Evolutionary conservation across 345 rosid species (phyloP), one percentile per base, ranked within the genome.

Genomic region (Populus deltoides): DNA sequence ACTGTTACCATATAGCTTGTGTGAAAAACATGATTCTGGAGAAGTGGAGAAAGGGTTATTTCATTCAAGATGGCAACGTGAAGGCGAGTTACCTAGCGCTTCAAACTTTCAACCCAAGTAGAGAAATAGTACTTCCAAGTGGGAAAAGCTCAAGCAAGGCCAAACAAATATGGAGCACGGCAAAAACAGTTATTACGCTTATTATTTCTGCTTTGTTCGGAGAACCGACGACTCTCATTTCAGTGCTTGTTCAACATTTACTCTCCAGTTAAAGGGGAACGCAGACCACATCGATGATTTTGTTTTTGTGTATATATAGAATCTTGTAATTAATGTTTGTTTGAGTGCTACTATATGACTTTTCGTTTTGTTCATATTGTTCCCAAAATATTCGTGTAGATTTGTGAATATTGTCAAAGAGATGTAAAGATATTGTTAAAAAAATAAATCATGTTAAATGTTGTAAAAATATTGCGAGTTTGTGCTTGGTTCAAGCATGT

Each of bases 1-100:
- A 66, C 38, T 67, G 78, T 38, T 76, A 67, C 43, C 78, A 76
- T n/a, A 33, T 76, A 18, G 72, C 78, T 2, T 76, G 78, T 68
- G 62, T 67, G 38, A 76, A 67, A 20, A 66, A 76, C 3, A 47
- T 53, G 11, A 0, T 49, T 13, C 4, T 67, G n/a, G 35, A 38
- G 51, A 66, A 16, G 9, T 76, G 78, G 72, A 51, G 1, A 31
- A 51, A 12, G 1, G 66, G 15, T 22, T 59, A 4, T 59, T 59
- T 59, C 63, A 1, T 4, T n/a, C 24, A 36, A 25, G 31, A n/a
- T 15, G 57, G 8, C 13, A 22, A 2, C 18, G 59, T 47, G 3
- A 6, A 41, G 22, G 2, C 6, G 25, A 15, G 7, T 76, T 0
- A 15, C 71, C 25, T 35, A 36, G 66, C 51, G 13, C 24, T 76